Evolutionary conservation across 176 grass and related monocot species (phyloP).

Genomic region (Alloteropsis semialata): DNA sequence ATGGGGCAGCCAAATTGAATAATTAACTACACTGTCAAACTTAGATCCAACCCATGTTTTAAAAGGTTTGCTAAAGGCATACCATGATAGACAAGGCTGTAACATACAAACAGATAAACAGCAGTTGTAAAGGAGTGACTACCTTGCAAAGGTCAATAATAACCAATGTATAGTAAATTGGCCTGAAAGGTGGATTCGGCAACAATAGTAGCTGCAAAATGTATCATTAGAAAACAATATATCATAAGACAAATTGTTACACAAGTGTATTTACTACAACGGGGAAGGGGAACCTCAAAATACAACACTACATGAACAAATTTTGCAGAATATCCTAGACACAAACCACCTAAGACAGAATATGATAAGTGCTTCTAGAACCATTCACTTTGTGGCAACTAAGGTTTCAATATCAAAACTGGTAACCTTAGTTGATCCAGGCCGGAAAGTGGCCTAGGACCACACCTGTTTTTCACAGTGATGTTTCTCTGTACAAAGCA

Average conservation of each 20-base stretch:
- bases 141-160: conserved; percentile 99
- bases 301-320: background rate
- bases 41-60: background rate
- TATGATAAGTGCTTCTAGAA: background rate
- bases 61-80: background rate
- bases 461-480: background rate
- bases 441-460: background rate
- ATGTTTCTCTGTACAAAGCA: background rate
- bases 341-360: background rate
- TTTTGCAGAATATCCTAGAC: conserved; percentile 9
- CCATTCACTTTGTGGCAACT: background rate
- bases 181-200: conserved; percentile 93
- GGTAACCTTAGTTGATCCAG: background rate
- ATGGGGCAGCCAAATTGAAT: background rate
- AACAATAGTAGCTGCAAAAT: conserved; percentile 81
- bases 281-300: conserved; percentile 1
- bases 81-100: background rate
- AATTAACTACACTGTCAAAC: background rate
- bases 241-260: conserved; percentile 13
- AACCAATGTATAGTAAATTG: conserved; percentile 93
- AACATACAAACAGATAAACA: conserved; percentile 12
- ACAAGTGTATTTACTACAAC: background rate
- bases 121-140: background rate
- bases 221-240: conserved; percentile 15
- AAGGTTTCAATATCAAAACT: background rate